These are phyloP conservation scores for Phytophthora aleatoria DNA, from an alignment of 352 stramenopile species.

Conservation along the genomic window DNA sequence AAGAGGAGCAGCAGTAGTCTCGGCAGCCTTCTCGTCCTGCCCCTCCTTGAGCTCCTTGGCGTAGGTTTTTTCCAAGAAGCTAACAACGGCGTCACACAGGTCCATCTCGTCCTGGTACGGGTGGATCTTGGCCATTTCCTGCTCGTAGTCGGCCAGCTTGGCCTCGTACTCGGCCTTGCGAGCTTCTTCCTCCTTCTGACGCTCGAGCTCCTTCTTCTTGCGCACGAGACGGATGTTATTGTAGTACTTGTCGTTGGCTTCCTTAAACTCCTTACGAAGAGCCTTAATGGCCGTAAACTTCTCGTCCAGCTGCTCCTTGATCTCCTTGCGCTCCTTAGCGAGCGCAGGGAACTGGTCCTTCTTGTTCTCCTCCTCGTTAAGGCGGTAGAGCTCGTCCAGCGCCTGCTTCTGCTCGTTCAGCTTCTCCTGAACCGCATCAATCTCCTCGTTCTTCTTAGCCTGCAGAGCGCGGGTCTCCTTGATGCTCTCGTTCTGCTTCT, in stretches of 20 bases:
- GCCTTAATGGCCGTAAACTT: conserved; percentile 88
- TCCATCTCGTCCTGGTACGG: conserved; percentile 97
- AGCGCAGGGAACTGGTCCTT: conserved; percentile 84
- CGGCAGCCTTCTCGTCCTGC: conserved; percentile 39
- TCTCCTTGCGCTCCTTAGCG: conserved; percentile 87
- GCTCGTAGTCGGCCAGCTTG: conserved; percentile 96
- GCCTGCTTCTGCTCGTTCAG: conserved; percentile 88
- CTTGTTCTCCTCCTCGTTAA: conserved; percentile 91
- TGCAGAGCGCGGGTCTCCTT: conserved; percentile 78
- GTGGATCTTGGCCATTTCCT: conserved; percentile 96
- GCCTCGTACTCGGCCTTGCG: conserved; percentile 91
- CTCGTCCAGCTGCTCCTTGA: conserved; percentile 93
- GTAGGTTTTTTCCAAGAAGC: conserved; percentile 94
- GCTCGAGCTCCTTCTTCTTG: conserved; percentile 86
- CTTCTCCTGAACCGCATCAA: conserved; percentile 93
- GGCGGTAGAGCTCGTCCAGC: conserved; percentile 90
- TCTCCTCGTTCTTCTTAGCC: conserved; percentile 94
- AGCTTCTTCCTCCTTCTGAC: conserved; percentile 80
- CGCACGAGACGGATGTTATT: conserved; percentile 89
- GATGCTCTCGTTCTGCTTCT: conserved; percentile 81
- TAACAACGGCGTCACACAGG: conserved; percentile 93
- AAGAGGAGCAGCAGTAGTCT: conserved; percentile 48
- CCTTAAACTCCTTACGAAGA: conserved; percentile 89
- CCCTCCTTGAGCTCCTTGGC: conserved; percentile 80
- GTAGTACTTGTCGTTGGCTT: conserved; percentile 95